Evolutionary conservation across 352 stramenopile species (phyloP).

Genomic region (Phytophthora kernoviae): DNA sequence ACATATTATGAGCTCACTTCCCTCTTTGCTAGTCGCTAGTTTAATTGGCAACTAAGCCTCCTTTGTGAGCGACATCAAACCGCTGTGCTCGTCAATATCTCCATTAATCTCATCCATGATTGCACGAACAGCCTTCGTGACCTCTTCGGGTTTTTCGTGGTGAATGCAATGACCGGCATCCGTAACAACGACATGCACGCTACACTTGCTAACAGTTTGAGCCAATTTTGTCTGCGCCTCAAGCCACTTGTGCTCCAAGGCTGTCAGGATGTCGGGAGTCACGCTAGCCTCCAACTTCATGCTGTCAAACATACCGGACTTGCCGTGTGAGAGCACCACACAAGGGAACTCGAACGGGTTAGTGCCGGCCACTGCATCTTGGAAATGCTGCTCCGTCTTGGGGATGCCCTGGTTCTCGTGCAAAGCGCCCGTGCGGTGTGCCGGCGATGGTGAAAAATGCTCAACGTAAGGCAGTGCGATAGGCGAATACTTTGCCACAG

Average conservation of each 20-base stretch:
- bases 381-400: conserved; percentile 66
- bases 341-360: conserved; percentile 57
- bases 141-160: conserved; percentile 70
- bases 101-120: conserved; percentile 53
- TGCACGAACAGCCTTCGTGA: conserved; percentile 60
- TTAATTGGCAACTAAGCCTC: conserved; percentile 4
- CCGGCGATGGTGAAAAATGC: conserved; percentile 67
- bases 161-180: conserved; percentile 76
- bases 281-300: conserved; percentile 66
- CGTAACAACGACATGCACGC: conserved; percentile 53
- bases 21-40: background rate
- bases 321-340: conserved; percentile 73
- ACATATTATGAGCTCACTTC: too few relatives aligned
- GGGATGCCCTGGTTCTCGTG: conserved; percentile 64
- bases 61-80: conserved; percentile 32
- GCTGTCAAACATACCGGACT: conserved; percentile 67
- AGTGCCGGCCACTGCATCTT: conserved; percentile 22
- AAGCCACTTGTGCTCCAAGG: conserved; percentile 72
- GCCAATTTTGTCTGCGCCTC: conserved; percentile 60
- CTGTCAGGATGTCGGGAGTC: conserved; percentile 39
- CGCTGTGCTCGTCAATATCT: conserved; percentile 24
- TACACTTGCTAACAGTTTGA: conserved; percentile 43
- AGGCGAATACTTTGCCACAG: conserved; percentile 55
- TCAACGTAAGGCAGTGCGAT: conserved; percentile 61
- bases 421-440: conserved; percentile 60